Evolutionary conservation across 208 protist genomes (phyloP), one percentile per base, ranked within the genome.

Genomic region (Acanthamoeba castellanii): DNA sequence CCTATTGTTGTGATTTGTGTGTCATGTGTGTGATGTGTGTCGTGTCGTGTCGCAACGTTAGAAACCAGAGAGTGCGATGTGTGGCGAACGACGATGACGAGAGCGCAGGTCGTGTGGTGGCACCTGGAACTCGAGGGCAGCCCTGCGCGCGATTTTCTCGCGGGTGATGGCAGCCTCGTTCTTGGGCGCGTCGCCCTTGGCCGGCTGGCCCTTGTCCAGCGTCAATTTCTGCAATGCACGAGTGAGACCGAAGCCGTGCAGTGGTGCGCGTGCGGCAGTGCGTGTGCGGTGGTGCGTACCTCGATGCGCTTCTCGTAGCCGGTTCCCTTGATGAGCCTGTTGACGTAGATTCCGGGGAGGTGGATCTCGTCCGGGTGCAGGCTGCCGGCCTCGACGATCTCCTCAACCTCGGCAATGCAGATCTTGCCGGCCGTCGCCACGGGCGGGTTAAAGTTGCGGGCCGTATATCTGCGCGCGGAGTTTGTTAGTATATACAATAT

Each of bases 371-470:
- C 97, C 34, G 99, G 98, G 94, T 99, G 95, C 45, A 99, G 96
- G 95, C 98, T 96, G 59, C 99, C 99, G 47, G 97, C 96, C 95
- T 99, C 97, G 14, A 99, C 98, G 34, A 99, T 96, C 90, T 99
- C 97, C 97, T 99, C 99, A 16, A 99, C 98, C 52, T 99, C 99
- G 0, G 98, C 99, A 92, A 99, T 99, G 32, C 97, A 97, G 30
- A 98, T 97, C 74, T 98, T 96, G 22, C 96, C 98, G 32, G 98
- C 98, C 76, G 97, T 97, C 16, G 98, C 99, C 14, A 97, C 95
- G 6, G 98, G 95, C 20, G 98, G 94, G 96, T 99, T 99, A 95
- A 99, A 99, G 96, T 99, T 99, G 88, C 98, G 96, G 11, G 99
- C 97, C 13, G 98, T 99, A 61, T 98, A 98, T 88, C 98, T 98